phyloP scores from a whole-genome alignment of 2,329 filamentous ascomycete species.

The Colletotrichum chlorophyti region DNA sequence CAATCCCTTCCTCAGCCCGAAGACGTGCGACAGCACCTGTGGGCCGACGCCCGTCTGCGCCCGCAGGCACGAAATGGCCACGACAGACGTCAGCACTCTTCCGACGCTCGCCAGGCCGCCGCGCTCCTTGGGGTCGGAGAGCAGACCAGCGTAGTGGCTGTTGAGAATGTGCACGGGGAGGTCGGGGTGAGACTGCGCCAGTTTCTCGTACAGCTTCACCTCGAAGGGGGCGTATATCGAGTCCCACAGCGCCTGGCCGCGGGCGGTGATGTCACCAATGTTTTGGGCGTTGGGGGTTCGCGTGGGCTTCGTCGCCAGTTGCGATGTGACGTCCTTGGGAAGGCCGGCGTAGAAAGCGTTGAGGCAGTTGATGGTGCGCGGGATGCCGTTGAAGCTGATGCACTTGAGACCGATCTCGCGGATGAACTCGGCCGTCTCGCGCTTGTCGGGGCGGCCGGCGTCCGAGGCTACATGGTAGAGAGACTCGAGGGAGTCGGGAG shows the following conservation, averaged over 20 bases:
- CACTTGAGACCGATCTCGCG: conserved; percentile 79
- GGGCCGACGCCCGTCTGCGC: conserved; percentile 84
- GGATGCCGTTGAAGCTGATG: conserved; percentile 83
- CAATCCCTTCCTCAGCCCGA: conserved; percentile 78
- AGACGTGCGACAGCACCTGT: conserved; percentile 82
- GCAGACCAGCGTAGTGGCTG: conserved; percentile 75
- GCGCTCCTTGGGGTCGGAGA: conserved; percentile 68
- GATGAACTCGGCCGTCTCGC: conserved; percentile 70
- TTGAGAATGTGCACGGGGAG: conserved; percentile 81
- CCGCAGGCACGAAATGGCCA: conserved; percentile 77
- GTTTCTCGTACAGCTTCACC: conserved; percentile 72
- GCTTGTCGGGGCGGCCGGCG: conserved; percentile 27
- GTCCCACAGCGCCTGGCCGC: conserved; percentile 75
- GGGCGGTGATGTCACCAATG: conserved; percentile 58
- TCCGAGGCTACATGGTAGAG: conserved; percentile 62
- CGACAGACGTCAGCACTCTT: conserved; percentile 73
- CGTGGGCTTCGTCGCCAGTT: conserved; percentile 63
- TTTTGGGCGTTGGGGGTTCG: conserved; percentile 59
- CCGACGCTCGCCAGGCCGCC: conserved; percentile 64
- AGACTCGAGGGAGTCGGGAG: conserved; percentile 73
- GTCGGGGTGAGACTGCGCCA: conserved; percentile 80
- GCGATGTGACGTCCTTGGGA: conserved; percentile 58
- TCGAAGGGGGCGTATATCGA: conserved; percentile 80
- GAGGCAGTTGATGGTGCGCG: conserved; percentile 83
- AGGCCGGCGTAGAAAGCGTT: conserved; percentile 73